phyloP scores from a whole-genome alignment of 768 basidiomycete species.

The Mycena galopus region DNA sequence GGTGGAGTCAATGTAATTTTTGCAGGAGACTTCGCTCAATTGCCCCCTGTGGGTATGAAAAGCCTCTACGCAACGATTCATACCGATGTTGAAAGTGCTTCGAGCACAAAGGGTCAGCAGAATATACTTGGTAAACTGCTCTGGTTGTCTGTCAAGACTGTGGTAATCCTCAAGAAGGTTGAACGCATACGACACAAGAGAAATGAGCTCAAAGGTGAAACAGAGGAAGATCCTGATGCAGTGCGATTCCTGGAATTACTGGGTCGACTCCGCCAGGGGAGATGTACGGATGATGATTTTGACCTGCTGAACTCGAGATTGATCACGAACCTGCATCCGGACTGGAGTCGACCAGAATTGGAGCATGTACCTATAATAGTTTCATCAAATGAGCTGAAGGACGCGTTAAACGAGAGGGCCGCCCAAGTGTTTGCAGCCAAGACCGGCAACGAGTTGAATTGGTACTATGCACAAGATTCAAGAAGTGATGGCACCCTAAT shows the following conservation, averaged over 20 bases:
- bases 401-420: conserved; percentile 48
- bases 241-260: conserved; percentile 42
- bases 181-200: conserved; percentile 17
- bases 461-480: conserved; percentile 47
- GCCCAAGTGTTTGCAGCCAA: conserved; percentile 42
- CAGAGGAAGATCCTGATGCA: conserved; percentile 46
- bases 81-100: conserved; percentile 9
- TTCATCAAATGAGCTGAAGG: conserved; percentile 50
- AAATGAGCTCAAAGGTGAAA: not conserved
- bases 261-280: conserved; percentile 39
- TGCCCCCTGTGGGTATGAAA: not conserved
- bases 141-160: conserved; percentile 30
- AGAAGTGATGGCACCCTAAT: conserved; percentile 24
- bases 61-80: not conserved
- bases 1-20: too few relatives aligned
- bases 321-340: not conserved
- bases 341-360: conserved; percentile 38
- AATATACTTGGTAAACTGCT: conserved; percentile 47
- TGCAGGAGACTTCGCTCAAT: too few relatives aligned
- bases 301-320: conserved; percentile 30
- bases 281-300: conserved; percentile 44
- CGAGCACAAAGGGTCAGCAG: conserved; percentile 31
- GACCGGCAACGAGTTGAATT: conserved; percentile 36
- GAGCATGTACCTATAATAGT: conserved; percentile 51
- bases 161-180: conserved; percentile 43